Evolutionary conservation across 371 early-diverging fungal genomes (phyloP).

Genomic region (Lichtheimia ornata): DNA sequence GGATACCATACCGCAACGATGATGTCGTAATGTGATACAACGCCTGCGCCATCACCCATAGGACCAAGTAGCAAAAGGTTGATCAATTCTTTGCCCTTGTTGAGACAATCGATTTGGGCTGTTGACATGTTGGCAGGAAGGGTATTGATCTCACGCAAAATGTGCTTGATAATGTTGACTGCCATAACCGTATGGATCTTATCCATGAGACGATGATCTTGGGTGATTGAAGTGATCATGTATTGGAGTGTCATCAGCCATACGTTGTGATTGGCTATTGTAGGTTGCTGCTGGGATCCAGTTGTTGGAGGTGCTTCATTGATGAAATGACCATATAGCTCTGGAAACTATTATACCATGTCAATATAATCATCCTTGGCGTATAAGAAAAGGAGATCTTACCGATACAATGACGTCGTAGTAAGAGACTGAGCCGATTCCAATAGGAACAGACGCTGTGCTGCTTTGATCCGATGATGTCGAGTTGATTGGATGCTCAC

Average conservation of each 20-base stretch:
- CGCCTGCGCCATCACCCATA: slow-evolving; percentile 48
- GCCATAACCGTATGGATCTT: slow-evolving; percentile 44
- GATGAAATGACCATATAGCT: slow-evolving; percentile 50
- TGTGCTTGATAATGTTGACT: slow-evolving; percentile 52
- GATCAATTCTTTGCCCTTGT: slow-evolving; percentile 51
- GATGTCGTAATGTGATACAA: slow-evolving; percentile 53
- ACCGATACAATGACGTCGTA: slow-evolving; percentile 50
- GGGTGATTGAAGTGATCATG: slow-evolving; percentile 35
- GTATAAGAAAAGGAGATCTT: slow-evolving; percentile 9
- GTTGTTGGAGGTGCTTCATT: slow-evolving; percentile 23
- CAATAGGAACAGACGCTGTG: background rate
- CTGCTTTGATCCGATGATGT: background rate
- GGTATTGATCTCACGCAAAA: slow-evolving; percentile 48
- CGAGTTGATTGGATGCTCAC: slow-evolving; percentile 7
- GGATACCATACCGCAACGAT: slow-evolving; percentile 43
- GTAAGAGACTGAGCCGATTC: slow-evolving; percentile 34
- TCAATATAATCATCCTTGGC: background rate
- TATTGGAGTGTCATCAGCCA: slow-evolving; percentile 48
- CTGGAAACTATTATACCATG: slow-evolving; percentile 33
- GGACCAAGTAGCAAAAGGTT: slow-evolving; percentile 47
- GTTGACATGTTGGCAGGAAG: slow-evolving; percentile 42
- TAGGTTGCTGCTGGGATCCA: slow-evolving; percentile 26
- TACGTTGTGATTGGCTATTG: slow-evolving; percentile 39
- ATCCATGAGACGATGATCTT: slow-evolving; percentile 43
- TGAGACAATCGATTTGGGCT: slow-evolving; percentile 38